A percentile compares a stretch with the other conserved stretches of the same genome.
Conservation (phyloP, 768 basidiomycete genomes). For the Chalciporus pseudorubinellus region DNA sequence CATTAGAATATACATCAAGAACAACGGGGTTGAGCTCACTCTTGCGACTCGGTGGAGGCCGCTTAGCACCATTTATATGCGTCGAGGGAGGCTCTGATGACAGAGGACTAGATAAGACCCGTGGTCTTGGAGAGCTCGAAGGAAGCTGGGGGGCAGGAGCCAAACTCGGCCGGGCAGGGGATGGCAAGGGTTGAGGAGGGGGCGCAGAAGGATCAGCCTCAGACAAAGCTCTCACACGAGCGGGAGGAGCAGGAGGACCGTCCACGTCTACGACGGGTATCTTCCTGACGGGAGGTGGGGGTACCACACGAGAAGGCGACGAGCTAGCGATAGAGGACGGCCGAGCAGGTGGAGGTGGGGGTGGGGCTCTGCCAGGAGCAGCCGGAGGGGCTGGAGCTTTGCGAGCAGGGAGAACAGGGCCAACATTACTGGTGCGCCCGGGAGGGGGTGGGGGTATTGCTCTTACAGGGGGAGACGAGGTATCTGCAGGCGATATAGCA, state of each 20-base stretch:
- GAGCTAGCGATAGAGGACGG: constrained; percentile 33
- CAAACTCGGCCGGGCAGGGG: constrained; percentile 26
- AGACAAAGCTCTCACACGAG: constrained; percentile 45
- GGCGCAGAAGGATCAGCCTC: constrained; percentile 39
- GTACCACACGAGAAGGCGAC: constrained; percentile 32
- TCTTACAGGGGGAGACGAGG: constrained; percentile 16
- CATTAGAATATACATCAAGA: constrained; percentile 8
- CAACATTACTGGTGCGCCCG: constrained; percentile 20
- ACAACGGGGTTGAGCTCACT: constrained; percentile 37
- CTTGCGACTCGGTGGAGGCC: constrained; percentile 42
- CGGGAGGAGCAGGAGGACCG: constrained; percentile 33
- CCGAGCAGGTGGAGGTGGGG: constrained; percentile 47
- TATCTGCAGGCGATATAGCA: constrained; percentile 22
- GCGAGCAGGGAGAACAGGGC: constrained; percentile 29
- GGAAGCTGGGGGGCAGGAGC: constrained; percentile 16
- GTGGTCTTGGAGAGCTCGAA: constrained; percentile 21
- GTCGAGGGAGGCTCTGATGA: constrained; percentile 19
- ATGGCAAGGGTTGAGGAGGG: constrained; percentile 29
- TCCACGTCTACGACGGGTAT: constrained; percentile 19
- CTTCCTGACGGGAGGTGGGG: constrained; percentile 43
- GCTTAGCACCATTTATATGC: constrained; percentile 31
- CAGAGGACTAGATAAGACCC: constrained; percentile 26
- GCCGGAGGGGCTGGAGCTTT: constrained; percentile 37
- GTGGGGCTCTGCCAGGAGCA: constrained; percentile 36
- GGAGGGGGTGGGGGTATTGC: constrained; percentile 25